Conservation (phyloP, 2,329 filamentous ascomycete species). For the Sporothrix brunneoviolacea region DNA sequence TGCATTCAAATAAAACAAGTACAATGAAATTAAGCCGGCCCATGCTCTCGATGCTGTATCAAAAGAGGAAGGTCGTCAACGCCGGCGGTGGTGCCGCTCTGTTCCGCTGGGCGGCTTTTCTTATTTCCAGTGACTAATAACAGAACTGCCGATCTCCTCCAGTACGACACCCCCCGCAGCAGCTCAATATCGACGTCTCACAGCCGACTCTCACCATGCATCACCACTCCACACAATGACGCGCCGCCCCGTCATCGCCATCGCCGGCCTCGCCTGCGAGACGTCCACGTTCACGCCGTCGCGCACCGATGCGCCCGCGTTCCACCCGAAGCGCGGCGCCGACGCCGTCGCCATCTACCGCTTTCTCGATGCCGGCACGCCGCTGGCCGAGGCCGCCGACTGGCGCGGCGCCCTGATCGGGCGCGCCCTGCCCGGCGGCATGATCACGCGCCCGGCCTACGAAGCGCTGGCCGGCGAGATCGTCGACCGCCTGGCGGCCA, state of each 20-base stretch:
- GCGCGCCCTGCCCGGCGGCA: constrained; percentile 43
- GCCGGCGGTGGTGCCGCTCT: too few relatives aligned
- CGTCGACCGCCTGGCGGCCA: constrained; percentile 29
- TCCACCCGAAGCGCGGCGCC: constrained; percentile 38
- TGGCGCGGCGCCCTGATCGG: constrained; percentile 48
- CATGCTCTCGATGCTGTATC: too few relatives aligned
- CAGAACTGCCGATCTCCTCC: too few relatives aligned
- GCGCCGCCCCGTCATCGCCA: constrained; percentile 36
- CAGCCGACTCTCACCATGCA: too few relatives aligned
- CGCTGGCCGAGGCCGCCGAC: constrained; percentile 34
- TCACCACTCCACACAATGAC: constrained; percentile 3
- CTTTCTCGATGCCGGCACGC: constrained; percentile 36
- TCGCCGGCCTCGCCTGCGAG: constrained; percentile 48
- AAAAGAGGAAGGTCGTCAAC: too few relatives aligned
- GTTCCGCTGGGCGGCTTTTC: not conserved
- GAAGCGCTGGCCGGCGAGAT: constrained; percentile 38
- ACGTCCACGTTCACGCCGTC: constrained; percentile 47
- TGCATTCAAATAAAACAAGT: too few relatives aligned
- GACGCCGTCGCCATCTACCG: constrained; percentile 39
- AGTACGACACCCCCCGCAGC: not conserved
- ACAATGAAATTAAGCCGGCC: too few relatives aligned
- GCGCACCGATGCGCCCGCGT: constrained; percentile 40
- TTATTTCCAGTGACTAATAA: not conserved
- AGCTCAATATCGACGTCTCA: too few relatives aligned
- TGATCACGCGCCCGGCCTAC: constrained; percentile 39